Evolutionary conservation across 495 filamentous ascomycete genomes (phyloP).

Genomic region (Penicillium crystallinum): DNA sequence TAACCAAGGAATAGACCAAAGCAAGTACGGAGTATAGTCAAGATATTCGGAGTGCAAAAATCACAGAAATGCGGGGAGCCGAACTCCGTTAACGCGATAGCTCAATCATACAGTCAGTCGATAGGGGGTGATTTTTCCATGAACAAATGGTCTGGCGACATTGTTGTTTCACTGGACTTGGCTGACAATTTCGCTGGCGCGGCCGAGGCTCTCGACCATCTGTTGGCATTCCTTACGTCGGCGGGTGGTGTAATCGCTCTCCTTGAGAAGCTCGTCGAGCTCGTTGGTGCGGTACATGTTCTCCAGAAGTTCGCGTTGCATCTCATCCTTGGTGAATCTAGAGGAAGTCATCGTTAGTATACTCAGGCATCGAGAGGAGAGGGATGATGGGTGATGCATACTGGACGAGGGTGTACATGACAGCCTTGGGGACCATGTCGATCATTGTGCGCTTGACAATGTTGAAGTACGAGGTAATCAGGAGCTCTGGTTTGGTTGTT

Average conservation of each 20-base stretch:
- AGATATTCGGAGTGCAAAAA: slow-evolving; percentile 14
- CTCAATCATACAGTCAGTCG: slow-evolving; percentile 20
- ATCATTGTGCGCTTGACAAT: slow-evolving; percentile 98
- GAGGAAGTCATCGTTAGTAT: background rate
- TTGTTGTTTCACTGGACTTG: slow-evolving; percentile 70
- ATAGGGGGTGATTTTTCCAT: background rate
- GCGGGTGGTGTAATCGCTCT: slow-evolving; percentile 93
- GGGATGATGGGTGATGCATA: slow-evolving; percentile 44
- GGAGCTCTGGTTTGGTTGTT: slow-evolving; percentile 59
- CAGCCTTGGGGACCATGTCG: slow-evolving; percentile 99
- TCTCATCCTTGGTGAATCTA: slow-evolving; percentile 94
- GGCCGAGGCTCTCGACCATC: slow-evolving; percentile 89
- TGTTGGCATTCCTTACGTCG: slow-evolving; percentile 97
- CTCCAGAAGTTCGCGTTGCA: slow-evolving; percentile 97
- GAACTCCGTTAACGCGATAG: slow-evolving; percentile 19
- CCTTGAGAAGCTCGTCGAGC: slow-evolving; percentile 91
- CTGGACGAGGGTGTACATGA: slow-evolving; percentile 96
- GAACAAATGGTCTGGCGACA: background rate
- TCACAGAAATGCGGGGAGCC: slow-evolving; percentile 10
- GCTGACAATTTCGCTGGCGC: slow-evolving; percentile 92
- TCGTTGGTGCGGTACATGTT: slow-evolving; percentile 91
- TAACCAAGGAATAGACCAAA: slow-evolving; percentile 5
- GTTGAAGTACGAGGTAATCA: slow-evolving; percentile 96
- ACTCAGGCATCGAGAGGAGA: background rate
- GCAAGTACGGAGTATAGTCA: slow-evolving; percentile 14